Base-by-base conservation (phyloP, 352 stramenopile genomes). In the Globisporangium polare region DNA sequence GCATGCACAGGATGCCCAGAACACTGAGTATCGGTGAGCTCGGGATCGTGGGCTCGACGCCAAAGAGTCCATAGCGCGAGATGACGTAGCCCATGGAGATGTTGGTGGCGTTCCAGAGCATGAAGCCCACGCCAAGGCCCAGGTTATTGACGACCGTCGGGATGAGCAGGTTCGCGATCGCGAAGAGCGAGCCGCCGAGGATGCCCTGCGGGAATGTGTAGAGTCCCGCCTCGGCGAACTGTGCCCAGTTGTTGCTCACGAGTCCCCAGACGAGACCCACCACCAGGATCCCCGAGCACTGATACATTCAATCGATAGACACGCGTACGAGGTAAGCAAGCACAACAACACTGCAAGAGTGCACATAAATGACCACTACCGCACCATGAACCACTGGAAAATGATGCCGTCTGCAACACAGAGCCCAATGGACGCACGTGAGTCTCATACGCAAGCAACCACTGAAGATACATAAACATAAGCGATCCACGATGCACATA, bases 301-400 rank as follows among this genome's bases (percentile, higher is more conserved):
- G 61, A 10, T 53, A 6, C 15, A 22, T 15, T 26, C 27, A 54
- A 24, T 37, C 3, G 33, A 64, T 26, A 68, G 43, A 9, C 41
- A 57, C 53, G 56, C 37, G 37, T 20, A 20, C 37, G 67, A 26
- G 56, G 46, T 55, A 8, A 68, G 26, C 20, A 37, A 43, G 3
- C 12, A 43, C 13, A 4, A n/a, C 37, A 43, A 7, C 15, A 18
- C 4, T n/a, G 37, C 13, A 43, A 2, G 4, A 18, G 2, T 43
- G 13, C 45, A 24, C 7, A 26, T 7, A 10, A 15, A 3, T 37
- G 17, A 15, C 12, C n/a, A 9, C 4, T 6, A 51, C 63, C 75
- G 51, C 46, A 90, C 83, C 85, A 94, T 94, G 65, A 92, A 92
- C 85, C 85, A 94, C 65, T 94, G 85, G 68, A 92, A 94, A 62